Conservation (phyloP, 2,329 filamentous ascomycete species). For the Curvularia lunata region DNA sequence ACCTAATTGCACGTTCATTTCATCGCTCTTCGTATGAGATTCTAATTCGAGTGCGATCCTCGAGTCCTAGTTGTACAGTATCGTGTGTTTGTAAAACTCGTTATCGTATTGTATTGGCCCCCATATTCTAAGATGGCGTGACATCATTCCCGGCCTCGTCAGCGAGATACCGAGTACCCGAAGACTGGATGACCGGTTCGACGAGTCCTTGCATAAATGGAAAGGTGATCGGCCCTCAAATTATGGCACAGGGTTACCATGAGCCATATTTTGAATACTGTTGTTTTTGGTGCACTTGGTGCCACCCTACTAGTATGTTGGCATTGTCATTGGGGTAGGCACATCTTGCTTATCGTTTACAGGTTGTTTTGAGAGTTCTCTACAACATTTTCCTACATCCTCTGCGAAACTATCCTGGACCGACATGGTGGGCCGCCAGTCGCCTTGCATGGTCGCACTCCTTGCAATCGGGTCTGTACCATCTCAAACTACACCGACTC, state of each 20-base stretch:
- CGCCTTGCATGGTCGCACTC: constrained; percentile 42
- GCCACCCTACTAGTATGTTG: not conserved
- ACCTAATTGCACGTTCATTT: not conserved
- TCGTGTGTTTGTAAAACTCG: not conserved
- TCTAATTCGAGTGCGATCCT: too few relatives aligned
- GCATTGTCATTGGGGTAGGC: not conserved
- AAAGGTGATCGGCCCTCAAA: not conserved
- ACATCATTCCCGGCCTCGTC: not conserved
- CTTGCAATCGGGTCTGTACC: constrained; percentile 21
- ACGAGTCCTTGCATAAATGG: not conserved
- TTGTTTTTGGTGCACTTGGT: not conserved
- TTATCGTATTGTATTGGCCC: not conserved
- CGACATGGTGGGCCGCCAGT: constrained; percentile 37
- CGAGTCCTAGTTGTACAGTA: not conserved
- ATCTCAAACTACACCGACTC: constrained; percentile 16
- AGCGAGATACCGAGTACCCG: constrained; percentile 12
- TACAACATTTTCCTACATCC: constrained; percentile 31
- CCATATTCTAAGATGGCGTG: not conserved
- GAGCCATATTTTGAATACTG: not conserved
- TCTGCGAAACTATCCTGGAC: constrained; percentile 22
- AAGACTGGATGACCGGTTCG: constrained; percentile 1
- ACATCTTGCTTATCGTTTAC: not conserved
- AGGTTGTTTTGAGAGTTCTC: not conserved
- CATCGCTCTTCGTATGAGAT: not conserved
- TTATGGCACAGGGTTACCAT: not conserved